phyloP scores from a whole-genome alignment of 305 asterid genomes.

The Coffea humblotiana region DNA sequence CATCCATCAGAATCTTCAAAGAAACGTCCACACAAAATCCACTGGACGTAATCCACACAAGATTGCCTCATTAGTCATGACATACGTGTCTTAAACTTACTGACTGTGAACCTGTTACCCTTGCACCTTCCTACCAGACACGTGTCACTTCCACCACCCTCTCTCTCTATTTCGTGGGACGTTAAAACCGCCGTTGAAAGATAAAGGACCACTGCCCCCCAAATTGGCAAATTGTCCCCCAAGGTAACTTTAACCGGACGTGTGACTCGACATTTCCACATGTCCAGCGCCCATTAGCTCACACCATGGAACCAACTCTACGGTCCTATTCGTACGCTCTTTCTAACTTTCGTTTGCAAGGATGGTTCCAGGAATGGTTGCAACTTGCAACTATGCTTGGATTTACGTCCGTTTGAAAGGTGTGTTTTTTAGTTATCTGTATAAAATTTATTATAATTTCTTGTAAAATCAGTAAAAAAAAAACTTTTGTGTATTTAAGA shows the following conservation, averaged over 20 bases:
- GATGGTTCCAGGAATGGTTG: too few species aligned
- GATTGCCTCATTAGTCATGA: neutral
- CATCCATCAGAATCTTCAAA: neutral
- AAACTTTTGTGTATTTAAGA: too few species aligned
- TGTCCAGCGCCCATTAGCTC: slow-evolving; percentile 2
- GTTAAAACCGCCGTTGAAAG: slow-evolving; percentile 21
- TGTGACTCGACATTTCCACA: slow-evolving; percentile 16
- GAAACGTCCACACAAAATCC: neutral
- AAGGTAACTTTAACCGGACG: neutral
- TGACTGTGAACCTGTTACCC: neutral
- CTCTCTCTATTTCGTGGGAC: neutral
- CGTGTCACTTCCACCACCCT: neutral
- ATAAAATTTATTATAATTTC: too few species aligned
- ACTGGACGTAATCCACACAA: neutral
- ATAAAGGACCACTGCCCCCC: slow-evolving; percentile 14
- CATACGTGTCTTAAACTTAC: neutral
- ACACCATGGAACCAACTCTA: neutral
- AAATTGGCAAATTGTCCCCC: too few species aligned
- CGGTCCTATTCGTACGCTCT: too few species aligned
- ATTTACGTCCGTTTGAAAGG: too few species aligned
- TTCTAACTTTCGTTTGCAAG: too few species aligned
- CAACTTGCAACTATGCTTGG: too few species aligned
- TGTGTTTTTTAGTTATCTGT: too few species aligned
- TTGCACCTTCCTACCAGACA: slow-evolving; percentile 3
- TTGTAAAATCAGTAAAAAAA: too few species aligned